These are phyloP conservation scores for Aspergillus neotritici DNA, from an alignment of 2,329 filamentous ascomycete species.

Conservation along the genomic window DNA sequence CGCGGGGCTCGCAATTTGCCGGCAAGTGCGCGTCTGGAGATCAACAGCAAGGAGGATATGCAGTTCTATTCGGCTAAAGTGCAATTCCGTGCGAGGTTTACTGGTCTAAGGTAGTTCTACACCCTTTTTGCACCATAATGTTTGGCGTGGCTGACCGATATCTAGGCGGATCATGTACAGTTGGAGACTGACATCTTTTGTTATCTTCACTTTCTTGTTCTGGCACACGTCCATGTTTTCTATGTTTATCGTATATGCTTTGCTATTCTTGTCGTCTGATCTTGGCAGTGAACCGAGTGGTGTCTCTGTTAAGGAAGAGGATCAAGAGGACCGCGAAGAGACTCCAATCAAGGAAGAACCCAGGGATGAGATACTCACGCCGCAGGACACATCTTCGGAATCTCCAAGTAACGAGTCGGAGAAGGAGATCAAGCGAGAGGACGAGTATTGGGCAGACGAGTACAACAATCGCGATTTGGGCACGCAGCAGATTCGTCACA, in stretches of 20 bases:
- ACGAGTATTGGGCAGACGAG: constrained; percentile 9
- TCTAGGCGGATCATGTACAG: constrained; percentile 77
- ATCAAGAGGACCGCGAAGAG: constrained; percentile 10
- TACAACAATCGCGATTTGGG: constrained; percentile 9
- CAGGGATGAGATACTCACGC: constrained; percentile 6
- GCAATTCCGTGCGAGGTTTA: constrained; percentile 66
- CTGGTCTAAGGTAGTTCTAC: constrained; percentile 56
- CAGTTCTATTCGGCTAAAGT: constrained; percentile 70
- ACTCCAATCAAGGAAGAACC: constrained; percentile 19
- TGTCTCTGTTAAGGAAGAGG: constrained; percentile 1
- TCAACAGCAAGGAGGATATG: constrained; percentile 63
- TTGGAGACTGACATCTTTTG: constrained; percentile 64
- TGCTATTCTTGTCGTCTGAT: constrained; percentile 44
- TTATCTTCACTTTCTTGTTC: constrained; percentile 64
- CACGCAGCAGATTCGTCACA: neutral
- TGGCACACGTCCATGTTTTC: constrained; percentile 70
- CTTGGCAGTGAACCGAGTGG: constrained; percentile 9
- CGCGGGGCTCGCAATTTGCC: constrained; percentile 51
- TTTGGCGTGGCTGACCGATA: constrained; percentile 14
- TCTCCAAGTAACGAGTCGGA: neutral
- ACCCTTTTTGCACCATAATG: too few species aligned
- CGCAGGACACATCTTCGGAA: constrained; percentile 3
- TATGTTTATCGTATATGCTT: constrained; percentile 59
- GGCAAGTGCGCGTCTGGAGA: constrained; percentile 54
- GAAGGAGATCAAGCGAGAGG: constrained; percentile 24